phyloP scores from a whole-genome alignment of 192 early-diverging fungal species.

The Lobosporangium transversale region DNA sequence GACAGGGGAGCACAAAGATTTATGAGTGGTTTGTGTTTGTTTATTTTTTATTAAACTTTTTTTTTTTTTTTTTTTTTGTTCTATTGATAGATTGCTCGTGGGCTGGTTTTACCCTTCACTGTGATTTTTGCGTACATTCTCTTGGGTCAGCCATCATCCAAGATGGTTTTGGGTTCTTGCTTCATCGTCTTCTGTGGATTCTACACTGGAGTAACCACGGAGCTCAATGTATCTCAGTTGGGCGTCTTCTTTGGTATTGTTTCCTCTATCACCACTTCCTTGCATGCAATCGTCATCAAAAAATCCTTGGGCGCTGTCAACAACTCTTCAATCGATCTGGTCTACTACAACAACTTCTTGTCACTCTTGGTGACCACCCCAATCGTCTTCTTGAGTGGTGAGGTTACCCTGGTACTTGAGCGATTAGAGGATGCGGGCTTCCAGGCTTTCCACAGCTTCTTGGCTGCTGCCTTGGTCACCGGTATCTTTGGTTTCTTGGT shows the following conservation, averaged over 20 bases:
- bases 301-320: slow-evolving; percentile 54
- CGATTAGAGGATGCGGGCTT: slow-evolving; percentile 5
- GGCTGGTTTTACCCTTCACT: slow-evolving; percentile 67
- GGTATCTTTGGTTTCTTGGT: slow-evolving; percentile 70
- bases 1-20: too few relatives aligned
- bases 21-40: too few relatives aligned
- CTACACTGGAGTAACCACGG: slow-evolving; percentile 57
- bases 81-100: slow-evolving; percentile 60
- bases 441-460: slow-evolving; percentile 20
- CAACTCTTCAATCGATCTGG: slow-evolving; percentile 63
- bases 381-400: slow-evolving; percentile 59
- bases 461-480: slow-evolving; percentile 50
- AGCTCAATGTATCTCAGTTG: slow-evolving; percentile 30
- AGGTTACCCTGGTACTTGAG: slow-evolving; percentile 26
- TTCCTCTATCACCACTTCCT: slow-evolving; percentile 63
- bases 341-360: slow-evolving; percentile 71
- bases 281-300: slow-evolving; percentile 72
- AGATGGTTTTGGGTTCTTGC: slow-evolving; percentile 53
- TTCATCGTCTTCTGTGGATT: slow-evolving; percentile 63
- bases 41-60: too few relatives aligned
- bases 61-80: too few relatives aligned
- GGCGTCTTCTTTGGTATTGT: slow-evolving; percentile 63
- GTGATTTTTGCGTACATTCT: slow-evolving; percentile 56
- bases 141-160: slow-evolving; percentile 48
- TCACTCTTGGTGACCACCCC: slow-evolving; percentile 55